Evolutionary conservation across 208 protist genomes (phyloP).

Genomic region (Acanthamoeba culbertsoni): DNA sequence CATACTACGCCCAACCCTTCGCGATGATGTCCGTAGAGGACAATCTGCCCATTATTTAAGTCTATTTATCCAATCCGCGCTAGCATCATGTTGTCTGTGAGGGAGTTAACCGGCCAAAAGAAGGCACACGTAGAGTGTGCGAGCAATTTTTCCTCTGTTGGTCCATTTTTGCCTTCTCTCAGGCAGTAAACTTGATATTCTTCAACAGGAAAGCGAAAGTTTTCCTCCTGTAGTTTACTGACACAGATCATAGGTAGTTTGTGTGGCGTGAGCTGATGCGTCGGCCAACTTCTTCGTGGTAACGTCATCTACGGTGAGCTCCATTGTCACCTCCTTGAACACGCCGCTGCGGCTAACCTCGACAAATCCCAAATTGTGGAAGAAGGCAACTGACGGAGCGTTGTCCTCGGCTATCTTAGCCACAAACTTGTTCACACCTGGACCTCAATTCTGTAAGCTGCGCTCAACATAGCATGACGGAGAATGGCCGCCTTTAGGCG

Average conservation of each 20-base stretch:
- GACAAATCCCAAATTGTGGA: background rate
- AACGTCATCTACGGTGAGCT: background rate
- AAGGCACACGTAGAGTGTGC: no score
- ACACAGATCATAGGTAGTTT: background rate
- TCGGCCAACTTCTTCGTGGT: background rate
- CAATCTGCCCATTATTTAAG: no score
- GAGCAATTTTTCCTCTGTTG: no score
- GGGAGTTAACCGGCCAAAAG: no score
- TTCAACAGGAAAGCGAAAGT: no score
- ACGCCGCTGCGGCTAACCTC: constrained; percentile 51
- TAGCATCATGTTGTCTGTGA: no score
- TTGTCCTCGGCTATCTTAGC: constrained; percentile 31
- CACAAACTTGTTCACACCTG: constrained; percentile 35
- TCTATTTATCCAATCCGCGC: no score
- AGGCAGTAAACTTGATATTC: no score
- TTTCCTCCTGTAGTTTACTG: no score
- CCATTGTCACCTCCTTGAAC: constrained; percentile 57
- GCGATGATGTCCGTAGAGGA: no score
- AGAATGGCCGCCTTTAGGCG: background rate
- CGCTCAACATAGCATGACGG: background rate
- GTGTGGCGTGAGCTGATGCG: background rate
- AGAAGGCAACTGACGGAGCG: constrained; percentile 7
- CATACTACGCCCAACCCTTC: no score
- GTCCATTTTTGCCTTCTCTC: no score
- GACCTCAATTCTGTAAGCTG: background rate